Base-by-base conservation (phyloP, 202 grass and related monocot genomes). In the Setaria italica region DNA sequence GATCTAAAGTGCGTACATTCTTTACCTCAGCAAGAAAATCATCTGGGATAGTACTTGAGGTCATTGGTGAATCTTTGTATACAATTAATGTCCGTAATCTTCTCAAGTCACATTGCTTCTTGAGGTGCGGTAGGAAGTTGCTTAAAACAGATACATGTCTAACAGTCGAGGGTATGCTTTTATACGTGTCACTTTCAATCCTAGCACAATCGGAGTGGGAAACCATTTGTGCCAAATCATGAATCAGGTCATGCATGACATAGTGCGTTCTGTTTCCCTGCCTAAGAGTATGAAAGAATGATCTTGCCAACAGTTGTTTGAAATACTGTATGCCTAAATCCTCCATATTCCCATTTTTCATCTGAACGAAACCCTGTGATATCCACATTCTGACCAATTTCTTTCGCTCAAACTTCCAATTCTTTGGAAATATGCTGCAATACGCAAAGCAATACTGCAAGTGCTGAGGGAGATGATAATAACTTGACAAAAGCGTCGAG, bases 381-480 rank as follows among this genome's bases (percentile, higher is more conserved):
- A 90, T 85, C 87, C 91, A 93, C 87, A 90, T 87, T 50, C 58
- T 65, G 50, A 92, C 29, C 35, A 90, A 68, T 57, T 66, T 71
- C 14, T 78, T 76, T 17, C 63, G 88, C 7, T 85, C 54, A 66
- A 93, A 88, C 9, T 45, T 33, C 73, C 86, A 78, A 34, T 90
- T 83, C 79, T 87, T 86, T 3, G 84, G 84, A 89, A 92, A 90
- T 92, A 92, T 87, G 35, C 77, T 92, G 82, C 81, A 92, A 79
- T 85, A 92, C 9, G 85, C 49, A 69, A 92, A 90, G 76, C 87
- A 92, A 81, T 70, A 69, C 33, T 84, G 77, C 50, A 81, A 41
- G 13, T 81, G 58, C n/a, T 65, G 70, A 14, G 76, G 72, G 11
- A 90, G 78, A 83, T 84, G 72, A 14, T 88, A 63, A 76, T 91